These are phyloP conservation scores for Heliamphora pulchella DNA, from an alignment of 179 eudicot genomes.

Conservation along the genomic window DNA sequence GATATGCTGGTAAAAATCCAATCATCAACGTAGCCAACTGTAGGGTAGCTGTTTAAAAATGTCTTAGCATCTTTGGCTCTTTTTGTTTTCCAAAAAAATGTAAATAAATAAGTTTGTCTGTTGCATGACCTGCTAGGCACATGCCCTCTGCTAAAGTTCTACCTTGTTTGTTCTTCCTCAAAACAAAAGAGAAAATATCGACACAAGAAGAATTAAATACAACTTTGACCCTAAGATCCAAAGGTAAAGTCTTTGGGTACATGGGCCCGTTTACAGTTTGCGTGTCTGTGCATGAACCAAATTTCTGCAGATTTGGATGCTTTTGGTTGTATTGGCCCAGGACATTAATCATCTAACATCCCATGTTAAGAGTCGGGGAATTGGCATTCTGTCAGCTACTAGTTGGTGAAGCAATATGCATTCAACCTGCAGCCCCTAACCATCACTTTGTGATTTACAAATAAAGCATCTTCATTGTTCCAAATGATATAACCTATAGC, in stretches of 20 bases:
- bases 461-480: no score
- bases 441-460: not conserved
- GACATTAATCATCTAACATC: no score
- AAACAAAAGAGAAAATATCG: not conserved
- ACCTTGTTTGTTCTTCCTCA: not conserved
- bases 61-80: not conserved
- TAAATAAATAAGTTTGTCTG: not conserved
- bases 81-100: not conserved
- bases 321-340: no score
- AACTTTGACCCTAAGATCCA: not conserved
- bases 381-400: slow-evolving; percentile 3
- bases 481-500: no score
- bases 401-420: not conserved
- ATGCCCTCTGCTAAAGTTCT: not conserved
- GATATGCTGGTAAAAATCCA: slow-evolving; percentile 61
- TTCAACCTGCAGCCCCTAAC: not conserved
- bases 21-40: not conserved
- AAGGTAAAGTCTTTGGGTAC: not conserved
- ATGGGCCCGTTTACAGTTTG: not conserved
- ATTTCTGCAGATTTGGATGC: no score
- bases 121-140: not conserved
- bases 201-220: not conserved
- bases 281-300: no score
- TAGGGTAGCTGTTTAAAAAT: not conserved
- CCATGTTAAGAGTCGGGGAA: no score